Evolutionary conservation across 1,139 yeast genomes (phyloP), one percentile per base, ranked within the genome.

Genomic region (Geotrichum bryndzae): DNA sequence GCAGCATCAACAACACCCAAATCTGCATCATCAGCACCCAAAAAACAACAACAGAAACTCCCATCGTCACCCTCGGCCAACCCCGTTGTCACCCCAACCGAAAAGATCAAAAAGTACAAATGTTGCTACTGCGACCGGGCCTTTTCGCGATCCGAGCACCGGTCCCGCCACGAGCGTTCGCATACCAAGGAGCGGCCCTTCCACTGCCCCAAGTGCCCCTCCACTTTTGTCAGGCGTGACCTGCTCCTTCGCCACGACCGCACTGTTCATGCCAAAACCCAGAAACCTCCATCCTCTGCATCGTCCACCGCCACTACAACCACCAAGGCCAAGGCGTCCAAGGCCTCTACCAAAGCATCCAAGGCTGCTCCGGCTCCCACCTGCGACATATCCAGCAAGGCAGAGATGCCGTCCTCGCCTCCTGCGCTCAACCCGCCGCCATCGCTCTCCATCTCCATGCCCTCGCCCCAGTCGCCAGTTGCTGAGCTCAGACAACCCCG

Each of bases 111-210:
- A 50, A 53, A 61, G 7, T 88, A 88, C 73, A 82, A 86, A 48
- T 89, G 96, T 74, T 85, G 88, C 29, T 88, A 84, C 71, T 89
- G 96, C 69, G 90, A 91, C 52, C 78, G 91, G 68, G 88, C 91
- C 0, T 89, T 89, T 71, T 85, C 92, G 8, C 77, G 96, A 56
- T 84, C 90, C 29, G 96, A 89, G 70, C 96, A 89, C 72, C 84
- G 88, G 70, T 84, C 87, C 61, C 82, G 96, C 57, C 96, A 18
- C 18, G 18, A 18, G 18, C 18, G 18, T 1, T 18, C 18, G 18
- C 18, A 18, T 18, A 18, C 18, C 27, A 88, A 88, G 69, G 91
- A 87, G 68, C 86, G 89, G 66, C 95, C 95, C 0, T 88, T 87
- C 74, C 87, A 85, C 66, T 88, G 96, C 68, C 78, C 83, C 52